These are phyloP conservation scores for Aspergillus arachidicola DNA, from an alignment of 2,329 filamentous ascomycete species.

Conservation along the genomic window DNA sequence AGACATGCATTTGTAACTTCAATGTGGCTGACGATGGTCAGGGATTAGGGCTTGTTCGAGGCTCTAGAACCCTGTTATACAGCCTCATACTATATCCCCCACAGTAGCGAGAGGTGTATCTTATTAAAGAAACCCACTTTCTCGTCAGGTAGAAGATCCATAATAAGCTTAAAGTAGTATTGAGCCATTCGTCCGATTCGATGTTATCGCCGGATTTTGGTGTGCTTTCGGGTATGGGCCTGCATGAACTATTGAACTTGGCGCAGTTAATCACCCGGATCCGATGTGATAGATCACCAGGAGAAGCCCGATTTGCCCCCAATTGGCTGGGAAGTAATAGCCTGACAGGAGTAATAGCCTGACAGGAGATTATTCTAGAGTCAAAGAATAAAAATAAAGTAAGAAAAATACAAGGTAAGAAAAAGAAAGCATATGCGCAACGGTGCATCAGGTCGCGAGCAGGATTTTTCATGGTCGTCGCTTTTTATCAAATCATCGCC, in stretches of 20 bases:
- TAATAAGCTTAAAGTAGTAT: not conserved
- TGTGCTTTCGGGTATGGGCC: not conserved
- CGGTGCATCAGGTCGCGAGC: not conserved
- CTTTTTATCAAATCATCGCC: not conserved
- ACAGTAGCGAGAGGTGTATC: no score
- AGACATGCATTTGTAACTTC: constrained; percentile 1
- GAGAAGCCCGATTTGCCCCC: not conserved
- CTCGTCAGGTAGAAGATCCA: not conserved
- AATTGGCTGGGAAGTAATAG: not conserved
- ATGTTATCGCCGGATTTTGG: not conserved
- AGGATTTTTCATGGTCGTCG: not conserved
- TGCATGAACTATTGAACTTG: constrained; percentile 16
- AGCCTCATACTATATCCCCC: not conserved
- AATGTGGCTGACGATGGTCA: constrained; percentile 15
- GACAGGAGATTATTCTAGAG: not conserved
- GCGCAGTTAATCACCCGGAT: constrained; percentile 11
- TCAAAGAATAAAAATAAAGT: not conserved
- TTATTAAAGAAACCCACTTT: not conserved
- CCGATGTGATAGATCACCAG: constrained; percentile 6
- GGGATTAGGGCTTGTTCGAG: not conserved
- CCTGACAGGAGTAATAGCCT: not conserved
- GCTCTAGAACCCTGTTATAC: not conserved
- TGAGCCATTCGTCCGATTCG: not conserved
- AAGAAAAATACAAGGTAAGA: not conserved
- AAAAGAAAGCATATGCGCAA: not conserved